Conservation (phyloP, 139 green algal species). For the Chlorella sp. region DNA sequence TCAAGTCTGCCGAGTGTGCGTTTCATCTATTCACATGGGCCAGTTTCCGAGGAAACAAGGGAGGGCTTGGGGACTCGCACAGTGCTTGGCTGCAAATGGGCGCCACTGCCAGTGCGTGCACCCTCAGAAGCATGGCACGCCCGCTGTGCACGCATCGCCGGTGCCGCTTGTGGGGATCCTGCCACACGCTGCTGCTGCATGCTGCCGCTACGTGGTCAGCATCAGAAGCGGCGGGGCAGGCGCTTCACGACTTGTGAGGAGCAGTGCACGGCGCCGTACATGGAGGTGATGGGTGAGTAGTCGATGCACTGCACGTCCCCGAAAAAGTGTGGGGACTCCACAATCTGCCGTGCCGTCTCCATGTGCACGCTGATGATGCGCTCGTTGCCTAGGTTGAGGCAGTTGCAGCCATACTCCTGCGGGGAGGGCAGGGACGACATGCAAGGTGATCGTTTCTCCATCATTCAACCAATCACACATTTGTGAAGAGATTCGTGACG, state of each 20-base stretch:
- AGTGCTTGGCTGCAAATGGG: too few species aligned
- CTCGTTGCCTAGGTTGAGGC: conserved; percentile 88
- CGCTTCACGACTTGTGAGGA: conserved; percentile 84
- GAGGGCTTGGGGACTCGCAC: too few species aligned
- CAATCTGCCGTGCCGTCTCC: conserved; percentile 81
- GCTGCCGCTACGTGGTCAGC: neutral
- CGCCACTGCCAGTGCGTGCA: too few species aligned
- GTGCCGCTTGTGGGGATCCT: too few species aligned
- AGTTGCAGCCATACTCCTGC: conserved; percentile 90
- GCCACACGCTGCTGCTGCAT: neutral
- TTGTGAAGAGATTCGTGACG: conserved; percentile 61
- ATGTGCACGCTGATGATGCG: conserved; percentile 88
- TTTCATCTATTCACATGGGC: too few species aligned
- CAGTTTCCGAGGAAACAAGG: too few species aligned
- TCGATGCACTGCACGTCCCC: conserved; percentile 83
- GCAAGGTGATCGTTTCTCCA: too few species aligned
- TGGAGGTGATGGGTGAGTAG: conserved; percentile 89
- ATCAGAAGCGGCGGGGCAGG: conserved; percentile 22
- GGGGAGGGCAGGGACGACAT: neutral
- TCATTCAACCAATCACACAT: too few species aligned
- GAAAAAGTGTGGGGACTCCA: conserved; percentile 80
- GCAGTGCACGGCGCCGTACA: conserved; percentile 97
- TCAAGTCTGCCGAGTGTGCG: too few species aligned
- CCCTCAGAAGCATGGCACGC: too few species aligned
- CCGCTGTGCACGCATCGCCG: too few species aligned